Evolutionary conservation across 805 yeast genomes (phyloP), one percentile per base, ranked within the genome.

Genomic region (Starmerella stigmatis): DNA sequence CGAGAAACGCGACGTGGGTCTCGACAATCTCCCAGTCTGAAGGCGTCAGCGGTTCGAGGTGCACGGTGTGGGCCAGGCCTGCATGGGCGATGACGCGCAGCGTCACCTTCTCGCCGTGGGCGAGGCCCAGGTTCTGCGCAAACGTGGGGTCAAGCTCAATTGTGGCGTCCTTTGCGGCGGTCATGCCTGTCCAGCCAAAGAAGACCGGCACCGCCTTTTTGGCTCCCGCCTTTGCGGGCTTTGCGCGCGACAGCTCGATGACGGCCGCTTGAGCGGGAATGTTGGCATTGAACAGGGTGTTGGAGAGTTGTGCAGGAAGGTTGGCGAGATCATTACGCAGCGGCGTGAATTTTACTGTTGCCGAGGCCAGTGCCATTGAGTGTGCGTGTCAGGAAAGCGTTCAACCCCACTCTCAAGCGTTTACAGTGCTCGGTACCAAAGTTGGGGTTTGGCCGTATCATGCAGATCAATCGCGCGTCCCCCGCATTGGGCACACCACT

Each of bases 21-120:
- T 88, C 95, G 2, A 86, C 82, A 22, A 84, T 66, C 53, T 88
- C 96, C 96, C 96, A 89, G 59, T 89, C 98, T 5, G 80, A 71
- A 2, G 78, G 62, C 0, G 84, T 71, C 16, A 73, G 63, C 0
- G 97, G 97, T 56, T 84, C 95, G 35, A 89, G 70, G 56, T 75
- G 78, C 3, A 88, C 78, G 3, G 77, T 74, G 5, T 69, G 66
- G 1, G 86, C 76, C 32, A 63, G 69, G n/a, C 72, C 74, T 1
- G 68, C 60, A 30, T 73, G 67, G 12, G 75, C 66, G 45, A 73
- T 70, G 43, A 80, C 58, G 29, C 64, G 67, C 31, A 81, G 48
- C 2, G 64, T 60, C 2, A 75, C 64, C 40, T 56, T 59, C 8
- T 68, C 60, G 21, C 63, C 62, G 29, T 76, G 79, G 3, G 54